Evolutionary conservation across 768 basidiomycete genomes (phyloP), one percentile per base, ranked within the genome.

Genomic region (Lyophyllum atratum): DNA sequence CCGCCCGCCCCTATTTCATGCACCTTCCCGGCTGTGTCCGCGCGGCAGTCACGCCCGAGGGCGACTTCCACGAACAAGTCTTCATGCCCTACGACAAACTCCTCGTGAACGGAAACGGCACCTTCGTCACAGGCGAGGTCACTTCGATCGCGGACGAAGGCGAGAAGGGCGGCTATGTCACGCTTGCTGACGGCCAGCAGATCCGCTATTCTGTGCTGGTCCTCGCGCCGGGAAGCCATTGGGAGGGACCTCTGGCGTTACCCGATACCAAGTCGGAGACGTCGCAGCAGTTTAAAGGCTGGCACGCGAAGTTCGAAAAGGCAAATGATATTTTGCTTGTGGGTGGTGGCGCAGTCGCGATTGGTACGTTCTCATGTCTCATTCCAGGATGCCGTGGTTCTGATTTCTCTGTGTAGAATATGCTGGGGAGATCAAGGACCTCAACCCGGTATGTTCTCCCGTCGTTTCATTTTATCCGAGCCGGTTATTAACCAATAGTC

Each of bases 291-390:
- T 53, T 77, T 17, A 56, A 62, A 2, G 52, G 59, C 0, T 74
- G 71, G 65, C 70, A 74, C 34, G 58, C 62, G 14, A 72, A 72
- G 40, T 75, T 81, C 46, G 63, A 65, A 44, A 59, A 66, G 4
- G 76, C 79, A n/a, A 65, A 71, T 22, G 70, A 80, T 65, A 75
- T 85, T 58, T 73, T 83, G 6, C 62, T 87, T 24, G 82, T 75
- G 1, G 85, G 84, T 24, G 85, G 84, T 34, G 85, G 85, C 28
- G 76, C 83, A 5, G 75, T 87, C 28, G 84, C 80, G 4, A 63
- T 83, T 33, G 80, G 80, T 78, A 51, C 8, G 73, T 67, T 29
- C 22, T 33, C 21, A 26, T 47, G 11, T 28, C 34, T 39, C n/a
- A 14, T 17, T 54, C 17, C 31, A 79, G 78, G 80, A 60, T n/a